Evolutionary conservation across 306 rosid species (phyloP).

Genomic region (Cucumis sativus): Cucumber_9930_V3 NC_026655.2:2275501-2276000

Average conservation of each 20-base stretch:
- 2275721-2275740: neutral
- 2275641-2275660: constrained; percentile 73
- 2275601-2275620: constrained; percentile 97
- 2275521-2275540: neutral
- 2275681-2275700: neutral
- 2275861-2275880: neutral
- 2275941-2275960: neutral
- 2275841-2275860: neutral
- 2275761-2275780: neutral
- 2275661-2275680: constrained; percentile 32
- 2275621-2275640: constrained; percentile 87
- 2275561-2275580: constrained; percentile 13
- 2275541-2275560: neutral
- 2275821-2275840: neutral
- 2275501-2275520: neutral
- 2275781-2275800: neutral
- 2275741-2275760: neutral
- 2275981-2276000: neutral
- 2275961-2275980: neutral
- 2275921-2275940: neutral
- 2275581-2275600: constrained; percentile 80
- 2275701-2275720: neutral
- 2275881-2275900: neutral
- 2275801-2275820: neutral
- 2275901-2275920: neutral